phyloP scores from a whole-genome alignment of 139 green algal genomes.

The Bryopsis sp. region DNA sequence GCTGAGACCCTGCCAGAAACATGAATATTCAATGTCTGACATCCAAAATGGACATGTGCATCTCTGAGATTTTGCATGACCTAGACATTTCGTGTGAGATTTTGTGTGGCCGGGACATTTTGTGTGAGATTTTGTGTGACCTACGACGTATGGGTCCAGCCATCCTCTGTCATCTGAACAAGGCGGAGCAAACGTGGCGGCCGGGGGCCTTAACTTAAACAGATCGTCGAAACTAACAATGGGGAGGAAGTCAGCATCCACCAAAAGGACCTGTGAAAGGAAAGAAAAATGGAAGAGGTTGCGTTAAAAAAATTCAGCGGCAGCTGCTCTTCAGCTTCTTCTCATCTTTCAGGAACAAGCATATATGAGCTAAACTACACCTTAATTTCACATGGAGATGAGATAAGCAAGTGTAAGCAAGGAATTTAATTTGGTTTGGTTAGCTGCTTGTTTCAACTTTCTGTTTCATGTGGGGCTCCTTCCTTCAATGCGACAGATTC shows the following conservation, averaged over 20 bases:
- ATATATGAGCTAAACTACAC: too few relatives aligned
- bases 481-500: too few relatives aligned
- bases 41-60: background rate
- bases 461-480: too few relatives aligned
- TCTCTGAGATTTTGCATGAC: background rate
- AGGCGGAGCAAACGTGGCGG: conserved; percentile 5
- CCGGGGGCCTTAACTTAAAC: conserved; percentile 2
- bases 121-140: background rate
- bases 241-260: conserved; percentile 14
- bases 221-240: conserved; percentile 6
- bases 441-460: too few relatives aligned
- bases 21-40: background rate
- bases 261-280: background rate
- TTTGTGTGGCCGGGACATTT: background rate
- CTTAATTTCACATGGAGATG: too few relatives aligned
- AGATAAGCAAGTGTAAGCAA: too few relatives aligned
- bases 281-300: background rate
- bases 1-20: background rate
- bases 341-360: too few relatives aligned
- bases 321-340: too few relatives aligned
- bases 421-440: too few relatives aligned
- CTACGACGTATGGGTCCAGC: background rate
- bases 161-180: background rate
- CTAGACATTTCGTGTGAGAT: background rate
- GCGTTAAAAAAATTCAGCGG: background rate